A percentile compares a stretch with the other conserved stretches of the same genome.
Conservation (phyloP, 2,329 filamentous ascomycete genomes). For the Rhinocladiella mackenziei region DNA sequence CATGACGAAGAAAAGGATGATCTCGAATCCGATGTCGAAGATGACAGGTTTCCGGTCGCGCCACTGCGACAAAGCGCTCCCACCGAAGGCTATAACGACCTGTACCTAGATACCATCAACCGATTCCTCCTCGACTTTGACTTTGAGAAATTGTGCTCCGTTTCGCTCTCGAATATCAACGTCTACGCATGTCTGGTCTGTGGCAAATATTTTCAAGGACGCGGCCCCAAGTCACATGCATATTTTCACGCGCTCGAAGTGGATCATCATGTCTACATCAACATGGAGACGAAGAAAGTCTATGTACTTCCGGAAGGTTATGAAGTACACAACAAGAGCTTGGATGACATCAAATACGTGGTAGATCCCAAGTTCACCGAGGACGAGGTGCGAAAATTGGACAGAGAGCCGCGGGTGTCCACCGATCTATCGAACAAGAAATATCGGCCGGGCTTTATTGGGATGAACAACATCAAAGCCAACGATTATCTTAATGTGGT, state of each 20-base stretch:
- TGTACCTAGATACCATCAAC: slow-evolving; percentile 97
- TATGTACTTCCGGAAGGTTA: slow-evolving; percentile 95
- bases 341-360: slow-evolving; percentile 98
- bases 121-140: slow-evolving; percentile 93
- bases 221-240: slow-evolving; percentile 88
- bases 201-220: slow-evolving; percentile 94
- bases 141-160: slow-evolving; percentile 96
- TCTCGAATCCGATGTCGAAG: slow-evolving; percentile 35
- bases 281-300: slow-evolving; percentile 87
- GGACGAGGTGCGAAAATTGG: slow-evolving; percentile 73
- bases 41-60: slow-evolving; percentile 37
- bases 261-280: slow-evolving; percentile 96
- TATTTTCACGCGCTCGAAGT: slow-evolving; percentile 97
- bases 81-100: slow-evolving; percentile 83
- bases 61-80: slow-evolving; percentile 68
- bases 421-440: slow-evolving; percentile 78
- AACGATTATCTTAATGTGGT: slow-evolving; percentile 98
- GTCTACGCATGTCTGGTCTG: slow-evolving; percentile 97
- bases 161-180: slow-evolving; percentile 96
- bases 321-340: slow-evolving; percentile 87
- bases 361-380: slow-evolving; percentile 83
- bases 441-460: slow-evolving; percentile 88
- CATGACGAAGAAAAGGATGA: slow-evolving; percentile 34
- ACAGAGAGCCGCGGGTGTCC: slow-evolving; percentile 56
- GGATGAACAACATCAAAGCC: slow-evolving; percentile 99